phyloP scores from a whole-genome alignment of 2,329 filamentous ascomycete species.

The Colletotrichum sp. region DNA sequence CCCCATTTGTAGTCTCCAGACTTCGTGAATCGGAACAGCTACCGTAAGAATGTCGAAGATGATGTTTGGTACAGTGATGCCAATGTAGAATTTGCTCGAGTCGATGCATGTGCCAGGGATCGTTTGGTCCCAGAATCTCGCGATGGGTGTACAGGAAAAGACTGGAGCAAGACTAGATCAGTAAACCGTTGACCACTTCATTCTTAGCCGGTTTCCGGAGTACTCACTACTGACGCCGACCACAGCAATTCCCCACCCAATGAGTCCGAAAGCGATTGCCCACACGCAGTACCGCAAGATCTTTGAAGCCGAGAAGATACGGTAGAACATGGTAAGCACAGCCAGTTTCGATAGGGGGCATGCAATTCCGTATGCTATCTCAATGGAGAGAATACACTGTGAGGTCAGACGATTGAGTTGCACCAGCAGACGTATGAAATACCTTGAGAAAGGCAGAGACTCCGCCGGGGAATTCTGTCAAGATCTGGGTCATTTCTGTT shows the following conservation, averaged over 20 bases:
- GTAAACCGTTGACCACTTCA: not conserved
- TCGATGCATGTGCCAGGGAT: not conserved
- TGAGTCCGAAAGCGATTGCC: not conserved
- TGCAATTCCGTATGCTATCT: not conserved
- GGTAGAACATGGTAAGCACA: not conserved
- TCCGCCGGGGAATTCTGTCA: not conserved
- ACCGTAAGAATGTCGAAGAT: not conserved
- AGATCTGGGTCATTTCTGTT: not conserved
- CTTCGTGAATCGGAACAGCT: not conserved
- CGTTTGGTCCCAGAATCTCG: not conserved
- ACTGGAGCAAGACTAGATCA: not conserved
- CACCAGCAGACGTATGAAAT: not conserved
- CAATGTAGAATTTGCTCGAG: not conserved
- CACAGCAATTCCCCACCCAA: not conserved
- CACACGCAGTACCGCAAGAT: not conserved
- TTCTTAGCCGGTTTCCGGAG: not conserved
- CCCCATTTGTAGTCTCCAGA: not conserved
- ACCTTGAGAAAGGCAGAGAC: not conserved
- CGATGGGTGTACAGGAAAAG: not conserved
- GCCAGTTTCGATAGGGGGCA: not conserved
- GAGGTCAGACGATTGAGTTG: not conserved
- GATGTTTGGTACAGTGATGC: not conserved
- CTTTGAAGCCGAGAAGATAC: slow-evolving; percentile 1
- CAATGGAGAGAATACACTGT: not conserved
- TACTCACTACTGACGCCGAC: not conserved